These are phyloP conservation scores for Aegilops tauschii DNA, from an alignment of 176 grass and related monocot genomes.

Conservation along the genomic window DNA sequence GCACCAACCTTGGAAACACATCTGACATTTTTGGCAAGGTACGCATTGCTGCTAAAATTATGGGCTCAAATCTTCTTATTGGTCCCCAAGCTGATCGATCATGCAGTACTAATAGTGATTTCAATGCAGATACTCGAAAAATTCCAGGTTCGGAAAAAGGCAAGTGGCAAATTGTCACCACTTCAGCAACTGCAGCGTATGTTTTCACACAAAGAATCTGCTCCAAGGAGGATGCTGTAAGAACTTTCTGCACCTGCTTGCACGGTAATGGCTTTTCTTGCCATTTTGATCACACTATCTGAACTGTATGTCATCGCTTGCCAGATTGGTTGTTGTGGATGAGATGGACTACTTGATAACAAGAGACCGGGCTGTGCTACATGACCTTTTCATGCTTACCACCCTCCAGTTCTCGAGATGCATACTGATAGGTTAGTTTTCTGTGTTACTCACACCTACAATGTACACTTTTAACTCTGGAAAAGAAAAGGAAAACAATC, in stretches of 20 bases:
- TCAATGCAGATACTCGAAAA: slow-evolving; percentile 74
- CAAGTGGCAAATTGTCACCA: slow-evolving; percentile 35
- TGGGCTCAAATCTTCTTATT: neutral
- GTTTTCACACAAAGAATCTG: slow-evolving; percentile 53
- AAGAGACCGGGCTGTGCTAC: slow-evolving; percentile 76
- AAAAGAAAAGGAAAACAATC: neutral
- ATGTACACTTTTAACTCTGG: neutral
- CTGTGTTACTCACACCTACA: neutral
- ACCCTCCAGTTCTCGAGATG: slow-evolving; percentile 75
- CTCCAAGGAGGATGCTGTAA: slow-evolving; percentile 80
- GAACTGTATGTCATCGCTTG: slow-evolving; percentile 1
- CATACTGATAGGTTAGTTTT: slow-evolving; percentile 76
- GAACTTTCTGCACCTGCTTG: slow-evolving; percentile 3
- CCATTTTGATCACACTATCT: slow-evolving; percentile 28
- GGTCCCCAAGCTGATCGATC: neutral
- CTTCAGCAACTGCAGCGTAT: slow-evolving; percentile 77
- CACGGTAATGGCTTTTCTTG: neutral
- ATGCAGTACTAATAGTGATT: slow-evolving; percentile 24
- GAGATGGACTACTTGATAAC: slow-evolving; percentile 99
- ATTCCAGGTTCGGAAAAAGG: slow-evolving; percentile 46
- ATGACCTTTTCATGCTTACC: slow-evolving; percentile 97
- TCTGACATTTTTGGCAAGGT: slow-evolving; percentile 90
- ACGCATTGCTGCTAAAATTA: slow-evolving; percentile 1
- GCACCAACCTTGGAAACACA: slow-evolving; percentile 70
- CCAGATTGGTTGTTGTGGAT: slow-evolving; percentile 84